A percentile compares a stretch with the other conserved stretches of the same genome.
These are phyloP conservation scores for Gastrodia elata DNA, from an alignment of 106 monocot genomes.

Conservation along the genomic window DNA sequence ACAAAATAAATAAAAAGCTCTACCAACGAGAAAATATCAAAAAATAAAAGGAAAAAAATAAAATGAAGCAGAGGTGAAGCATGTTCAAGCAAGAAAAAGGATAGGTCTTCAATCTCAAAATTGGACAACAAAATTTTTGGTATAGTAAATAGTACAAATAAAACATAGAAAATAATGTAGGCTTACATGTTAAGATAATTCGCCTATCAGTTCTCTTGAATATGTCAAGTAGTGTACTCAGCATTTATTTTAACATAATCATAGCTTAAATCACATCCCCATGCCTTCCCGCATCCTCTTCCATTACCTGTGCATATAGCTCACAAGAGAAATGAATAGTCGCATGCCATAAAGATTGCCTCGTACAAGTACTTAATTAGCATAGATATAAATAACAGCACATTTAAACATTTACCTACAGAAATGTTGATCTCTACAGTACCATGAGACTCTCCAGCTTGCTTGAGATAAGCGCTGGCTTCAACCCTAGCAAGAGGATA, in stretches of 20 bases:
- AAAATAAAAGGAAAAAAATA: too few relatives aligned
- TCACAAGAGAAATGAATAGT: not conserved
- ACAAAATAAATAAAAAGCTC: too few relatives aligned
- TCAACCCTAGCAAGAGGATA: constrained; percentile 31
- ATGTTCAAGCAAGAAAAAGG: too few relatives aligned
- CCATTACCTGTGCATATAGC: constrained; percentile 52
- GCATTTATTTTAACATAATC: constrained; percentile 98
- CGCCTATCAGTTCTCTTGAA: not conserved
- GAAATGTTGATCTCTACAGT: constrained; percentile 73
- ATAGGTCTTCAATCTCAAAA: too few relatives aligned
- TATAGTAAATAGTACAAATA: too few relatives aligned
- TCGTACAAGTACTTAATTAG: not conserved
- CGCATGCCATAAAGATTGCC: not conserved
- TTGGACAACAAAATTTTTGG: too few relatives aligned
- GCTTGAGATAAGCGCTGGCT: constrained; percentile 75
- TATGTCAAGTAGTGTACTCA: constrained; percentile 71
- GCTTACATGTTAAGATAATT: not conserved
- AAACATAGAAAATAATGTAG: not conserved
- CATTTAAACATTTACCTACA: constrained; percentile 35
- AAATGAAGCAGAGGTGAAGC: too few relatives aligned
- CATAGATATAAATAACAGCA: not conserved
- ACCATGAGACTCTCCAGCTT: constrained; percentile 79
- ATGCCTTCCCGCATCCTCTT: constrained; percentile 57
- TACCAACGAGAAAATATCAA: too few relatives aligned
- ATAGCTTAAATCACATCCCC: constrained; percentile 98